Percentiles rank a stretch among this genome's conserved stretches.
phyloP scores from a whole-genome alignment of 805 yeast genomes.

The Starmerella stigmatis region DNA sequence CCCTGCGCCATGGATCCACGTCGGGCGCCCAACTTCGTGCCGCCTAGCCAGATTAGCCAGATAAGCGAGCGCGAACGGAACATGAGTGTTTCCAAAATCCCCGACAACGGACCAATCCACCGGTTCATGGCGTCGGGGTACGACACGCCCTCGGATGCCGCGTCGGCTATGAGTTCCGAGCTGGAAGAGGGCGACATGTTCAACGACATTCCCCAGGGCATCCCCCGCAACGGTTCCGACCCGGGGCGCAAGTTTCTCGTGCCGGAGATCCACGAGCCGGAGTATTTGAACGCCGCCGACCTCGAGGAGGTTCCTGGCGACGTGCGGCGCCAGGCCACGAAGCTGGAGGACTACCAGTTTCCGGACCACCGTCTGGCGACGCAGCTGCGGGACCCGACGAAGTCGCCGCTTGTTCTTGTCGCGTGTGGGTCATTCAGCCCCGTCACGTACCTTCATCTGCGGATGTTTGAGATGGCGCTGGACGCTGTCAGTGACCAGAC shows the following conservation, averaged over 20 bases:
- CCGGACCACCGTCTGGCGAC: slow-evolving; percentile 80
- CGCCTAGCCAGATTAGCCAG: slow-evolving; percentile 54
- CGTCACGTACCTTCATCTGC: slow-evolving; percentile 80
- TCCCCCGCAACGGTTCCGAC: slow-evolving; percentile 27
- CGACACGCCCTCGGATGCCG: slow-evolving; percentile 13
- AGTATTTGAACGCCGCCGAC: slow-evolving; percentile 53
- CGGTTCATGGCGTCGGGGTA: slow-evolving; percentile 16
- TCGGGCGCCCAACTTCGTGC: slow-evolving; percentile 78
- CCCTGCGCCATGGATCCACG: slow-evolving; percentile 79
- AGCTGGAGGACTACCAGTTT: slow-evolving; percentile 57
- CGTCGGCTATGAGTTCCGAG: slow-evolving; percentile 8
- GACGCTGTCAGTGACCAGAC: slow-evolving; percentile 88
- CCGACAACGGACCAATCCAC: slow-evolving; percentile 26
- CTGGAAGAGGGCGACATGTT: slow-evolving; percentile 3
- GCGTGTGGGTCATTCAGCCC: slow-evolving; percentile 98
- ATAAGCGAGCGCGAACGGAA: slow-evolving; percentile 25
- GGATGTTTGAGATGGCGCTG: slow-evolving; percentile 98
- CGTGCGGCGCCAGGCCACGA: slow-evolving; percentile 73
- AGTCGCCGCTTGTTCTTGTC: slow-evolving; percentile 83
- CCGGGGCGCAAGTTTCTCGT: slow-evolving; percentile 22
- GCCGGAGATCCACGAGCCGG: slow-evolving; percentile 27
- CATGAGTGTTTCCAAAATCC: slow-evolving; percentile 33
- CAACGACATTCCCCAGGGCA: slow-evolving; percentile 22
- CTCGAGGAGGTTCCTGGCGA: slow-evolving; percentile 97
- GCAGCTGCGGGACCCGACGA: slow-evolving; percentile 57